These are phyloP conservation scores for Ceratobasidium sp. DNA, from an alignment of 1,284 basidiomycete species.

Conservation along the genomic window DNA sequence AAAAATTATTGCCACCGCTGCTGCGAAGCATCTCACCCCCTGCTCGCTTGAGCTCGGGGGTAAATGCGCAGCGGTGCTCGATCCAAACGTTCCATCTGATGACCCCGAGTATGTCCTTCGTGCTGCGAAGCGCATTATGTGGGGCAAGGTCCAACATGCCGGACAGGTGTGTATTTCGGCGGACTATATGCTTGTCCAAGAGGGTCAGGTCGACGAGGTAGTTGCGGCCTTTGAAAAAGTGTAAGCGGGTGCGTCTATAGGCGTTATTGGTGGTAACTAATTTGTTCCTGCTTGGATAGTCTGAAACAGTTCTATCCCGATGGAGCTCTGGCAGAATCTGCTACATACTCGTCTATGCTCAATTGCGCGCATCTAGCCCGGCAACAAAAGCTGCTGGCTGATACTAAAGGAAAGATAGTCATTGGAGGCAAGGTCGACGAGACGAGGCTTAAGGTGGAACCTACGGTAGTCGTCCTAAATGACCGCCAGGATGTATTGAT, in stretches of 20 bases:
- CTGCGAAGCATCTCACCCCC: slow-evolving; percentile 79
- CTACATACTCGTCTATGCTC: slow-evolving; percentile 43
- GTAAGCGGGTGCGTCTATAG: slow-evolving; percentile 11
- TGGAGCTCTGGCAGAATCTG: slow-evolving; percentile 36
- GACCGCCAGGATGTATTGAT: slow-evolving; percentile 47
- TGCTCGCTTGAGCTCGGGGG: slow-evolving; percentile 78
- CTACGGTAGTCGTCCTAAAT: slow-evolving; percentile 43
- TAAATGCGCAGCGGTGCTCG: slow-evolving; percentile 73
- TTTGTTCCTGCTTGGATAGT: slow-evolving; percentile 7
- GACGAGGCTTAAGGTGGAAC: slow-evolving; percentile 45
- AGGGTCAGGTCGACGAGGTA: slow-evolving; percentile 40
- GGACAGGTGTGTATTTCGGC: slow-evolving; percentile 48
- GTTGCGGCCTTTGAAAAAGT: slow-evolving; percentile 43
- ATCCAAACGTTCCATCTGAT: slow-evolving; percentile 60
- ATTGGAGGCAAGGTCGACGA: slow-evolving; percentile 47
- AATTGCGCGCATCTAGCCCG: slow-evolving; percentile 44
- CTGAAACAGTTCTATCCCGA: slow-evolving; percentile 37
- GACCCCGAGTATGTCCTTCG: slow-evolving; percentile 62
- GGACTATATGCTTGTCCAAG: slow-evolving; percentile 47
- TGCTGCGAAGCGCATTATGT: slow-evolving; percentile 60
- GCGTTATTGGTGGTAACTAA: not conserved
- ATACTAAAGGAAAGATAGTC: slow-evolving; percentile 47
- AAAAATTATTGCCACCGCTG: slow-evolving; percentile 74
- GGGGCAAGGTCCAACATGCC: slow-evolving; percentile 47
- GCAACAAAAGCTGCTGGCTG: slow-evolving; percentile 43